These are phyloP conservation scores for Aurantiochytrium sp. DNA, from an alignment of 108 stramenopile genomes.

Conservation along the genomic window DNA sequence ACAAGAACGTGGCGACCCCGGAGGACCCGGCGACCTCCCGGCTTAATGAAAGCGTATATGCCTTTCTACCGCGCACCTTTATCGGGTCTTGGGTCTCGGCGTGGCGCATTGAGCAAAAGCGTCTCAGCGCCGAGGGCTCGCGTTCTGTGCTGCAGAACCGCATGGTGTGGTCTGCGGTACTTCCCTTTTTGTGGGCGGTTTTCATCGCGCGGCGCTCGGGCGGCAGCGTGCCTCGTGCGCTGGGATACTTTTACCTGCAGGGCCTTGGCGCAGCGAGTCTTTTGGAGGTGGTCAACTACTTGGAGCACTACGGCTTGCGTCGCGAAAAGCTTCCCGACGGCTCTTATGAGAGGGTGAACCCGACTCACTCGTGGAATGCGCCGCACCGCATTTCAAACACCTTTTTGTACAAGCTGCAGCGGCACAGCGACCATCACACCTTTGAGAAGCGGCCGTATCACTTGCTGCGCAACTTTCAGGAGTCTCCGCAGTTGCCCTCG, in stretches of 20 bases:
- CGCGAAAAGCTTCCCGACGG: background rate
- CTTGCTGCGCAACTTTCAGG: background rate
- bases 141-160: background rate
- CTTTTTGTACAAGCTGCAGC: background rate
- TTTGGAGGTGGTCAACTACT: background rate
- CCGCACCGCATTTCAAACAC: background rate
- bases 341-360: slow-evolving; percentile 13
- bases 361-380: background rate
- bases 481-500: background rate
- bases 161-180: background rate
- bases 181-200: background rate
- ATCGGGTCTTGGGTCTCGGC: background rate
- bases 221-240: background rate
- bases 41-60: background rate
- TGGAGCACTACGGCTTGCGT: background rate
- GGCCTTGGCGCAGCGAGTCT: background rate
- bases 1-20: slow-evolving; percentile 2
- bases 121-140: background rate
- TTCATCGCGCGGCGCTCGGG: background rate
- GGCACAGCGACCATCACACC: slow-evolving; percentile 9
- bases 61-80: slow-evolving; percentile 7
- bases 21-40: background rate
- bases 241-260: background rate
- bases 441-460: background rate
- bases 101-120: background rate